A percentile compares a stretch with the other conserved stretches of the same genome.
Evolutionary conservation across 768 basidiomycete species (phyloP).

Genomic region (Amanita pseudoporphyria): DNA sequence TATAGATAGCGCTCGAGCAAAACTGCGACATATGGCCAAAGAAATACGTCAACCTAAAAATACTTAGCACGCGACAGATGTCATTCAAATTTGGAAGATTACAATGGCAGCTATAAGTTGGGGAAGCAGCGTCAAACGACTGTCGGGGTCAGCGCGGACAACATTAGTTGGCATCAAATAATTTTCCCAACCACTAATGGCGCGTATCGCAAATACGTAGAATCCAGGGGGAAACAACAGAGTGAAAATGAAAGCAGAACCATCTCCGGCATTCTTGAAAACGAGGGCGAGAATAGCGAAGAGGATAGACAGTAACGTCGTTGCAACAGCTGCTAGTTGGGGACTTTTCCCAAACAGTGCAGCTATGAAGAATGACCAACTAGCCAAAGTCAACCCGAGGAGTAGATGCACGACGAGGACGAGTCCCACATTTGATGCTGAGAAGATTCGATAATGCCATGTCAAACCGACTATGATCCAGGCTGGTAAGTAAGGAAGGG

Average conservation of each 20-base stretch:
- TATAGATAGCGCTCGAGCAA: conserved; percentile 53
- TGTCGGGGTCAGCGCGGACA: conserved; percentile 52
- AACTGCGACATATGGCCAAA: conserved; percentile 63
- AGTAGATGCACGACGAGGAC: conserved; percentile 59
- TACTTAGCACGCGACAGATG: neutral
- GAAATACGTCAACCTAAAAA: conserved; percentile 53
- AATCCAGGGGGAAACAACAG: conserved; percentile 69
- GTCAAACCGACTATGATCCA: conserved; percentile 60
- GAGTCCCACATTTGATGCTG: conserved; percentile 45
- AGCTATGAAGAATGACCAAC: conserved; percentile 64
- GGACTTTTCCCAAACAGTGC: conserved; percentile 66
- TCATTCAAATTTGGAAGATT: conserved; percentile 14
- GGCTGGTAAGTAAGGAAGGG: conserved; percentile 61
- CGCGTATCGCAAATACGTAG: conserved; percentile 63
- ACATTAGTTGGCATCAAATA: conserved; percentile 43
- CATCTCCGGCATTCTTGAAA: conserved; percentile 31
- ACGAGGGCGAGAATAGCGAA: conserved; percentile 61
- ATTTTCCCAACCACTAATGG: conserved; percentile 61
- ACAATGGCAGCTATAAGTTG: conserved; percentile 59
- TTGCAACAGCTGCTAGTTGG: conserved; percentile 56
- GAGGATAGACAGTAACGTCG: conserved; percentile 57
- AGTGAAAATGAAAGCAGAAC: conserved; percentile 49
- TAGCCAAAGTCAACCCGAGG: conserved; percentile 55
- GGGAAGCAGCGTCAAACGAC: conserved; percentile 41
- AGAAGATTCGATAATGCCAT: conserved; percentile 65